Percentiles rank a stretch among this genome's conserved stretches.
phyloP scores from a whole-genome alignment of 2,329 filamentous ascomycete species.

The Aspergillus phoenicis region DNA sequence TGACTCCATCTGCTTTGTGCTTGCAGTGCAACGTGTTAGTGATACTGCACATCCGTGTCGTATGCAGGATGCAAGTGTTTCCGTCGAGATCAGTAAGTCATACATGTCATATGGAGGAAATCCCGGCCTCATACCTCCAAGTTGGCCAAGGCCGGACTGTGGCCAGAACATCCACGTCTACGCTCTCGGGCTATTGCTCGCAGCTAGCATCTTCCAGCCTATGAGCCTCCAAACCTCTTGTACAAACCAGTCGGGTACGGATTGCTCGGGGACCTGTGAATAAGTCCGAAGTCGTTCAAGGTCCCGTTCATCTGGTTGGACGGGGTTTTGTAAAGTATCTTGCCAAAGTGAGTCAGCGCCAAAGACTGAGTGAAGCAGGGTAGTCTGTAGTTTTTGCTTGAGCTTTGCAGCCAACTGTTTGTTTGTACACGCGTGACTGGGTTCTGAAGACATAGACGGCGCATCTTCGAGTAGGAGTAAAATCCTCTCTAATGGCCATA shows the following conservation, averaged over 20 bases:
- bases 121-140: not conserved
- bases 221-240: constrained; percentile 60
- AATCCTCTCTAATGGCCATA: constrained; percentile 38
- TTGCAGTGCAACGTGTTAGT: not conserved
- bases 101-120: not conserved
- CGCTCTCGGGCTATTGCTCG: not conserved
- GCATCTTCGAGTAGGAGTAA: constrained; percentile 27
- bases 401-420: constrained; percentile 23
- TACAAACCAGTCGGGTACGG: constrained; percentile 57
- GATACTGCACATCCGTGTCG: not conserved
- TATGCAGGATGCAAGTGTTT: not conserved
- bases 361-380: constrained; percentile 46
- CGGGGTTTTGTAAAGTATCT: constrained; percentile 29
- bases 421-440: not conserved
- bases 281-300: constrained; percentile 14
- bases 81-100: not conserved
- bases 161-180: not conserved
- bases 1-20: not conserved
- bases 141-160: not conserved
- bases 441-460: not conserved
- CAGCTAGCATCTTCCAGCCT: constrained; percentile 55
- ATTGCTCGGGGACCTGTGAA: constrained; percentile 29
- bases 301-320: constrained; percentile 23
- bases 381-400: constrained; percentile 42
- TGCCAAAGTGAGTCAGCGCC: constrained; percentile 35